Percentiles rank a stretch among this genome's conserved stretches.
Conservation (phyloP, 2,329 filamentous ascomycete species). For the Colletotrichum cordylinicola region DNA sequence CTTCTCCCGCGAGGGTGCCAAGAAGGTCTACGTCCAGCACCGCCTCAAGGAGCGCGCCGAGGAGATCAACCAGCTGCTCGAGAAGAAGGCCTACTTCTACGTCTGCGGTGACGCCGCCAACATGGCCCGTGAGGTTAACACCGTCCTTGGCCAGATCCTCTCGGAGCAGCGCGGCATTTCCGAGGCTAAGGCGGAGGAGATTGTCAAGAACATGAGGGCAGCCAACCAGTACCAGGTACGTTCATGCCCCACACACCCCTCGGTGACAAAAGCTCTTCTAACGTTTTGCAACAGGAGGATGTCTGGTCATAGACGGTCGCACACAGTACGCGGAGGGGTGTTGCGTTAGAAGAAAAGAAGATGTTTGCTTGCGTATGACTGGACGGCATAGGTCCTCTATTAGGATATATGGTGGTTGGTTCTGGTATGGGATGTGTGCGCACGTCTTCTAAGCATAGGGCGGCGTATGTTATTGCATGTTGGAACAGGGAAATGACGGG, state of each 20-base stretch:
- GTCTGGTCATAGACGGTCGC: slow-evolving; percentile 64
- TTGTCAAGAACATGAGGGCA: slow-evolving; percentile 95
- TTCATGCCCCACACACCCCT: slow-evolving; percentile 20
- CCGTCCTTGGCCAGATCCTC: slow-evolving; percentile 85
- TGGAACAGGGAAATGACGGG: slow-evolving; percentile 5
- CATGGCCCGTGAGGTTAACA: slow-evolving; percentile 94
- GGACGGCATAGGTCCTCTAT: background rate
- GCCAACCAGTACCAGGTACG: slow-evolving; percentile 93
- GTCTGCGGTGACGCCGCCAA: slow-evolving; percentile 97
- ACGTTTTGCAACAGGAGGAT: slow-evolving; percentile 61
- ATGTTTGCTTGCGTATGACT: background rate
- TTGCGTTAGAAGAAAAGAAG: background rate
- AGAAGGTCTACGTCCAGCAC: slow-evolving; percentile 98
- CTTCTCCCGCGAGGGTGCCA: slow-evolving; percentile 85
- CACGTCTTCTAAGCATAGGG: slow-evolving; percentile 17
- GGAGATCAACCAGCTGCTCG: slow-evolving; percentile 85
- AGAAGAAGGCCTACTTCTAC: slow-evolving; percentile 92
- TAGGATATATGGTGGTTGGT: background rate
- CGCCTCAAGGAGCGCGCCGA: slow-evolving; percentile 82
- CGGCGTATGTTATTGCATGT: slow-evolving; percentile 19
- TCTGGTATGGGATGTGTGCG: background rate
- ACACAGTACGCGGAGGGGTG: slow-evolving; percentile 19
- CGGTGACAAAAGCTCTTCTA: slow-evolving; percentile 31
- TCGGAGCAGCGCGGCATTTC: slow-evolving; percentile 82
- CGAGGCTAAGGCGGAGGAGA: slow-evolving; percentile 89